Evolutionary conservation across 371 early-diverging fungal species (phyloP).

Genomic region (Gilbertella persicaria): DNA sequence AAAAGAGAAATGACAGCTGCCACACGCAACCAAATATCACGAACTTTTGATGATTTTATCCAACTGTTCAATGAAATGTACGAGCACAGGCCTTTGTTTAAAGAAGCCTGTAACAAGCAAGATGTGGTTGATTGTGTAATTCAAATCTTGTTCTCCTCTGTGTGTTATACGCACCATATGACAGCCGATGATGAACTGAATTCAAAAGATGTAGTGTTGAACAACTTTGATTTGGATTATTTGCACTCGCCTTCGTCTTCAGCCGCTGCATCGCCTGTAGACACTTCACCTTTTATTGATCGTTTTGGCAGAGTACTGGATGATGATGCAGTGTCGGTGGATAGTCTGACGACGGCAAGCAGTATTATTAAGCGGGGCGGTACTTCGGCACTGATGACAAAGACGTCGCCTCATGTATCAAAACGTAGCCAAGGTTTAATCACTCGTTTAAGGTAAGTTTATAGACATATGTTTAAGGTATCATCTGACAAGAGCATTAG

Average conservation of each 20-base stretch:
- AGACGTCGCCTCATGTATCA: constrained; percentile 49
- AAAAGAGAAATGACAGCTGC: constrained; percentile 1
- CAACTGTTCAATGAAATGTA: constrained; percentile 62
- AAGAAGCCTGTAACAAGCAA: constrained; percentile 53
- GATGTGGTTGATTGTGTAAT: constrained; percentile 63
- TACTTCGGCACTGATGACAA: constrained; percentile 41
- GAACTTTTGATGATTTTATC: constrained; percentile 47
- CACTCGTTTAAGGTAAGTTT: constrained; percentile 25
- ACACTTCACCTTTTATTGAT: constrained; percentile 3
- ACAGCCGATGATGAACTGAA: constrained; percentile 46
- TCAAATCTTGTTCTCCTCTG: constrained; percentile 54
- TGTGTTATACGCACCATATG: constrained; percentile 49
- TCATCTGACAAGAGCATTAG: neutral
- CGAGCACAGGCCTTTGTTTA: constrained; percentile 52
- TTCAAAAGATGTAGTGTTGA: constrained; percentile 43
- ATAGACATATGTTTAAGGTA: too few relatives aligned
- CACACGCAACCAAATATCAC: constrained; percentile 4
- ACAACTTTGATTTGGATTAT: constrained; percentile 25
- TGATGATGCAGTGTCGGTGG: constrained; percentile 22
- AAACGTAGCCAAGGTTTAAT: constrained; percentile 33
- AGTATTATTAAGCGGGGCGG: constrained; percentile 53
- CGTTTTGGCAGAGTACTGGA: constrained; percentile 5
- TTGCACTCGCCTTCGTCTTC: constrained; percentile 10
- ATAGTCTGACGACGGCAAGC: constrained; percentile 9
- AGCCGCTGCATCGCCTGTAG: constrained; percentile 17